Base-by-base conservation (phyloP, 331 rosid species). In the Spiraea crenata region DNA sequence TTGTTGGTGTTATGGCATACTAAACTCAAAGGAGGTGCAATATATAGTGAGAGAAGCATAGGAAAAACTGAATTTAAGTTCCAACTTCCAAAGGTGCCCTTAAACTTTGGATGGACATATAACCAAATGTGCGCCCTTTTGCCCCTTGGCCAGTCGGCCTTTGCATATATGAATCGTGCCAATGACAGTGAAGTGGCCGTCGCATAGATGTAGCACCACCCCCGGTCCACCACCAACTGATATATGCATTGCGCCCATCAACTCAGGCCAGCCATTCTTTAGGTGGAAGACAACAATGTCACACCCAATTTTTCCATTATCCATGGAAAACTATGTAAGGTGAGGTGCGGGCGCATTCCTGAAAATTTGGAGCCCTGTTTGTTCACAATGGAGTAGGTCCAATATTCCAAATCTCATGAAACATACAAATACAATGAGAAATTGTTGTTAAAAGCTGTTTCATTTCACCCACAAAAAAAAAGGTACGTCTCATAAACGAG, bases 221-320 rank as follows among this genome's bases (percentile, higher is more conserved):
- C 12, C 44, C 42, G 31, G 31, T 14, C 39, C 69, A 39, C 70
- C 61, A 31, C 48, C 42, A 12, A 9, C 25, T 0, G 41, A 34
- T 15, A 40, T 70, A 60, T 14, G 16, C 57, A 52, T 52, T 19
- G 6, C 5, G 5, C 25, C 31, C 34, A 52, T 17, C 31, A 7
- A 37, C 40, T 48, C 31, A 16, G 52, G 58, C 72, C 74, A 63
- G 58, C 76, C 57, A 16, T 1, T 10, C 15, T 25, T 11, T 16
- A 5, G 70, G 78, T 81, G 79, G 84, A 81, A 19, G 64, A 68
- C 81, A 81, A 69, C 66, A 11, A 76, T 44, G 39, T 69, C 50
- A 44, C 82, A 65, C 69, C 71, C 42, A 37, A 34, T 0, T 57
- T 9, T 39, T 6, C 64, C 64, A 59, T 11, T 37, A 59, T 37